Evolutionary conservation across 2,329 filamentous ascomycete species (phyloP).

Genomic region (Aspergillus nomiae): DNA sequence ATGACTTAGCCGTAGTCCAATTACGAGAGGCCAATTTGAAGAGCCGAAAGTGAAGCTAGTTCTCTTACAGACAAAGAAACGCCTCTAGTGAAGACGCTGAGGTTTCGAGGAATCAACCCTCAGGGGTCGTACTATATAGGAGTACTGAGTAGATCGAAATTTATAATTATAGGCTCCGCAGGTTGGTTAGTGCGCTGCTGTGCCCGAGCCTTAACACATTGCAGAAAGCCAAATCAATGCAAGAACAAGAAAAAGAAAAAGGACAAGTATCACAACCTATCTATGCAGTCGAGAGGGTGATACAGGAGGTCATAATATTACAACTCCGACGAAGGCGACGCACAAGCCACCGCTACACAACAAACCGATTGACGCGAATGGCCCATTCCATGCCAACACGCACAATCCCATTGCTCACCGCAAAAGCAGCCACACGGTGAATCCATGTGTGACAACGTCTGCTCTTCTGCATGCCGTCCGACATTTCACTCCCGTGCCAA

Average conservation of each 20-base stretch:
- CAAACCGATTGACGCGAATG: neutral
- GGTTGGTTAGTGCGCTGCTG: neutral
- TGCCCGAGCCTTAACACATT: neutral
- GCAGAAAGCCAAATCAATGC: neutral
- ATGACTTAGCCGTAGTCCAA: neutral
- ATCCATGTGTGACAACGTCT: constrained; percentile 1
- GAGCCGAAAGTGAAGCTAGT: neutral
- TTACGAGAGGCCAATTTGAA: too few species aligned
- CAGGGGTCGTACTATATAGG: neutral
- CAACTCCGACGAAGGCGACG: neutral
- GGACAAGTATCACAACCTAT: neutral
- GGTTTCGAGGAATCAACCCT: neutral
- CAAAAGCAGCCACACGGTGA: neutral
- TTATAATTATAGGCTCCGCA: neutral
- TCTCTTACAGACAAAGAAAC: neutral
- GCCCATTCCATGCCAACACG: neutral
- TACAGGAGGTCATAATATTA: neutral
- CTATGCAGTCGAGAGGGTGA: neutral
- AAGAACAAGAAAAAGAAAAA: neutral
- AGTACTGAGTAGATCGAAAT: neutral
- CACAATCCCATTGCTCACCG: constrained; percentile 7
- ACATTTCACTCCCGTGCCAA: constrained; percentile 6
- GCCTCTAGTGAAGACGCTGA: neutral
- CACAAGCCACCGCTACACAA: neutral
- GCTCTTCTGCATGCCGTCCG: constrained; percentile 5